Conservation (phyloP, 495 filamentous ascomycete species). For the Tuber brumale region DNA sequence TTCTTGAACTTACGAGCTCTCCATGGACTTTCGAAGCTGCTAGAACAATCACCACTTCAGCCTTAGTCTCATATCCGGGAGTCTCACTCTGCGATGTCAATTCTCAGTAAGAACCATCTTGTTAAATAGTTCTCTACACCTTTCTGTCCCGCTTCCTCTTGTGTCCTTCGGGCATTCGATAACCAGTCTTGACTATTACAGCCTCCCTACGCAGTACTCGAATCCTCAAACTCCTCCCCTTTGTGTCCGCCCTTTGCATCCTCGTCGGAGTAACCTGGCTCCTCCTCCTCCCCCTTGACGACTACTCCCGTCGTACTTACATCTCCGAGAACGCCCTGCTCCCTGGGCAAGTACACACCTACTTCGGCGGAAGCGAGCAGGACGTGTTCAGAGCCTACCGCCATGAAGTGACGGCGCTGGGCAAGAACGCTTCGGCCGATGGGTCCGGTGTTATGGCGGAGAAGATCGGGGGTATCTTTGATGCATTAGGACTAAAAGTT, state of each 20-base stretch:
- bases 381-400: slow-evolving; percentile 89
- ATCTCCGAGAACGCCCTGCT: slow-evolving; percentile 96
- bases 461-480: slow-evolving; percentile 66
- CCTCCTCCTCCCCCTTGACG: slow-evolving; percentile 81
- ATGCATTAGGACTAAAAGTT: slow-evolving; percentile 71
- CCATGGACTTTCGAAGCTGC: background rate
- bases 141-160: background rate
- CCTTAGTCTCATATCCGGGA: background rate
- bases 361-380: slow-evolving; percentile 92
- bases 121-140: background rate
- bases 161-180: background rate
- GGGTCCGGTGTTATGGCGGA: slow-evolving; percentile 43
- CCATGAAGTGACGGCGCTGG: slow-evolving; percentile 65
- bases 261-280: slow-evolving; percentile 87
- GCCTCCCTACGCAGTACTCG: slow-evolving; percentile 53
- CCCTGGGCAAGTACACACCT: slow-evolving; percentile 93
- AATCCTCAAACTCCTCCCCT: slow-evolving; percentile 67
- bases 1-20: background rate
- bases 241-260: slow-evolving; percentile 80
- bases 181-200: slow-evolving; percentile 3
- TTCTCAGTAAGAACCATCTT: background rate
- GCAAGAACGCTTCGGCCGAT: slow-evolving; percentile 18
- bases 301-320: slow-evolving; percentile 88
- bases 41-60: background rate
- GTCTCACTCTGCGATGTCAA: background rate